Conservation (phyloP, 1,284 basidiomycete genomes). For the Ceratobasidium sp. region DNA sequence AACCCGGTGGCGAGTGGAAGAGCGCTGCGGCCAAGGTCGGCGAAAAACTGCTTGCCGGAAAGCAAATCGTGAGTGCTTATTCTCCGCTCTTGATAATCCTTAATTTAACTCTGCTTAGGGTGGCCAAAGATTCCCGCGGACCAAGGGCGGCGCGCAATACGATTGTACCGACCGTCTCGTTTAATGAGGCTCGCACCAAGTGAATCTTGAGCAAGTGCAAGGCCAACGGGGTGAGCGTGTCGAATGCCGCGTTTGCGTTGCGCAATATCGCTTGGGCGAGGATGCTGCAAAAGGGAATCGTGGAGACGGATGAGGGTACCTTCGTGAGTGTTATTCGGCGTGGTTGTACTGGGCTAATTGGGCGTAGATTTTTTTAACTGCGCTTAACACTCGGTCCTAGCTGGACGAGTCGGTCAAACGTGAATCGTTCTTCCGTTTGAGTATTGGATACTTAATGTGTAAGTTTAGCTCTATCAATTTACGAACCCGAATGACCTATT, state of each 20-base stretch:
- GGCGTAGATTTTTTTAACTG: constrained; percentile 80
- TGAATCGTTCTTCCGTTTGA: constrained; percentile 74
- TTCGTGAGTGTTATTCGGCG: constrained; percentile 58
- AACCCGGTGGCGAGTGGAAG: constrained; percentile 47
- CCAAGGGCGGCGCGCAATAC: constrained; percentile 64
- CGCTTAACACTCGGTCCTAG: constrained; percentile 77
- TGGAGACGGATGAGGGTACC: constrained; percentile 59
- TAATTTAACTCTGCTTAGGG: constrained; percentile 52
- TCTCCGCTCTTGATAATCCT: too few relatives aligned
- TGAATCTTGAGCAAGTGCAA: constrained; percentile 74
- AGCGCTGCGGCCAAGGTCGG: constrained; percentile 65
- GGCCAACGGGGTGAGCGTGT: constrained; percentile 76
- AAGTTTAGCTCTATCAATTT: not conserved
- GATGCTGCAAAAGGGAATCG: constrained; percentile 58
- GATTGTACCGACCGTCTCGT: constrained; percentile 72
- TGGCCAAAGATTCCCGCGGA: constrained; percentile 73
- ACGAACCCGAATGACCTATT: not conserved
- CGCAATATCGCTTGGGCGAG: constrained; percentile 79
- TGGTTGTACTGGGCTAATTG: constrained; percentile 8
- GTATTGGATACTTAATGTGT: constrained; percentile 81
- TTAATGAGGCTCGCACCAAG: constrained; percentile 67
- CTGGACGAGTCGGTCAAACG: constrained; percentile 61
- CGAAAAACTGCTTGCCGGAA: constrained; percentile 65
- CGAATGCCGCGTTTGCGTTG: constrained; percentile 78
- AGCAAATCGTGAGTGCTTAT: constrained; percentile 59